Evolutionary conservation across 768 basidiomycete species (phyloP).

Genomic region (Chiua virens): DNA sequence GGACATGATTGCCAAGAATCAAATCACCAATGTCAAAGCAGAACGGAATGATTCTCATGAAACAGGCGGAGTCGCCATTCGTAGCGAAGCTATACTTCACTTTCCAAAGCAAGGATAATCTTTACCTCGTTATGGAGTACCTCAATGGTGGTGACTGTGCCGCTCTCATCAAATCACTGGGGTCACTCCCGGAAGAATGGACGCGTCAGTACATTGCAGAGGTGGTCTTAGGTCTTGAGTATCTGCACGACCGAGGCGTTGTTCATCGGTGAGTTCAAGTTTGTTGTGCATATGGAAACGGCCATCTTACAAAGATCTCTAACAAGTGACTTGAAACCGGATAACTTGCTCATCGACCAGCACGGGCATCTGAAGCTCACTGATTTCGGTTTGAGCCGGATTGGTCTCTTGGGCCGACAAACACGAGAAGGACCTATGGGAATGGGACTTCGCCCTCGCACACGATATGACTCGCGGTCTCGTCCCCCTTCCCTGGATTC

Average conservation of each 20-base stretch:
- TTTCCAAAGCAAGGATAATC: conserved; percentile 98
- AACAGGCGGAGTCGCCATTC: conserved; percentile 96
- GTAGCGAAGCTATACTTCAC: conserved; percentile 98
- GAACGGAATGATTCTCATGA: conserved; percentile 99
- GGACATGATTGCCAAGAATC: conserved; percentile 99
- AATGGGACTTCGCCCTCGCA: conserved; percentile 50
- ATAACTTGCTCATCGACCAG: conserved; percentile 95
- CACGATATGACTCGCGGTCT: conserved; percentile 65
- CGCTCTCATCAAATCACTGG: conserved; percentile 94
- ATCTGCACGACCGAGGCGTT: conserved; percentile 92
- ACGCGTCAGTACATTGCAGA: conserved; percentile 95
- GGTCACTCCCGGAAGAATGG: conserved; percentile 94
- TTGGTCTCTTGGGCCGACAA: conserved; percentile 97
- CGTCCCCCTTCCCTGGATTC: conserved; percentile 83
- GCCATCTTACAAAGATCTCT: conserved; percentile 1
- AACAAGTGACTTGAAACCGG: conserved; percentile 91
- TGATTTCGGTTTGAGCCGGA: conserved; percentile 95
- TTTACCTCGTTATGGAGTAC: conserved; percentile 99
- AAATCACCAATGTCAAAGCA: conserved; percentile 99
- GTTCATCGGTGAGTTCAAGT: conserved; percentile 83
- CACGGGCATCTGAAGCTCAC: conserved; percentile 97
- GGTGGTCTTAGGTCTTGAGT: conserved; percentile 91
- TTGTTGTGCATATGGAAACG: background rate
- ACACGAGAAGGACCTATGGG: conserved; percentile 61
- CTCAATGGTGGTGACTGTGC: conserved; percentile 98